Evolutionary conservation across 2,329 filamentous ascomycete species (phyloP).

Genomic region (Sporothrix schenckii): DNA sequence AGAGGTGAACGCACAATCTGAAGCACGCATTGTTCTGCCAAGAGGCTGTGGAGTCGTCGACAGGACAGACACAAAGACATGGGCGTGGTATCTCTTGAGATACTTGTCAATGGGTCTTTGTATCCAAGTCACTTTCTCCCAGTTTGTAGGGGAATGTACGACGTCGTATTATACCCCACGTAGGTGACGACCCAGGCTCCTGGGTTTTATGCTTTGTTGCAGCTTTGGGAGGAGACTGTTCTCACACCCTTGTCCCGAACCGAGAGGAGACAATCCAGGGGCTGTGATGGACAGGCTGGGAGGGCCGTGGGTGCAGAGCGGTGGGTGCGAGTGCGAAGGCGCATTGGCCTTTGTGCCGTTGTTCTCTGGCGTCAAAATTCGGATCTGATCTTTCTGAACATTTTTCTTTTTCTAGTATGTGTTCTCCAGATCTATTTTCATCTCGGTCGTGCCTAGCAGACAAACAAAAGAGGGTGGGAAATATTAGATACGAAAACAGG

Average conservation of each 20-base stretch:
- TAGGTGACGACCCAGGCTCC: slow-evolving; percentile 21
- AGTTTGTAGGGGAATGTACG: not conserved
- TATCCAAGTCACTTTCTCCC: not conserved
- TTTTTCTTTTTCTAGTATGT: not conserved
- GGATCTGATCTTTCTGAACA: not conserved
- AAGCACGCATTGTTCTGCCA: slow-evolving; percentile 17
- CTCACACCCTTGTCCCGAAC: slow-evolving; percentile 8
- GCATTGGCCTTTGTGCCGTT: not conserved
- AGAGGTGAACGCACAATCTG: slow-evolving; percentile 19
- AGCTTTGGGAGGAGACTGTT: not conserved
- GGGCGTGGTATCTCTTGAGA: not conserved
- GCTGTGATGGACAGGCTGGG: slow-evolving; percentile 19
- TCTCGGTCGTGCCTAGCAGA: not conserved
- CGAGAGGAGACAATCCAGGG: slow-evolving; percentile 23
- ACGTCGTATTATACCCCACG: slow-evolving; percentile 4
- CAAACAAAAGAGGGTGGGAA: not conserved
- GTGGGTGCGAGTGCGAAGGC: not conserved
- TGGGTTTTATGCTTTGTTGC: slow-evolving; percentile 29
- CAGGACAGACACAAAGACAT: not conserved
- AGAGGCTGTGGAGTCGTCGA: slow-evolving; percentile 16
- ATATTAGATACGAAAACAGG: not conserved
- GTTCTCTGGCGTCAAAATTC: not conserved
- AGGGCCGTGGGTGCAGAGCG: slow-evolving; percentile 2
- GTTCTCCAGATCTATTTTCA: not conserved
- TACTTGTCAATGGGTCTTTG: not conserved